A percentile compares a stretch with the other conserved stretches of the same genome.
Conservation (phyloP, 2,329 filamentous ascomycete species). For the Hypoxylon sp. region DNA sequence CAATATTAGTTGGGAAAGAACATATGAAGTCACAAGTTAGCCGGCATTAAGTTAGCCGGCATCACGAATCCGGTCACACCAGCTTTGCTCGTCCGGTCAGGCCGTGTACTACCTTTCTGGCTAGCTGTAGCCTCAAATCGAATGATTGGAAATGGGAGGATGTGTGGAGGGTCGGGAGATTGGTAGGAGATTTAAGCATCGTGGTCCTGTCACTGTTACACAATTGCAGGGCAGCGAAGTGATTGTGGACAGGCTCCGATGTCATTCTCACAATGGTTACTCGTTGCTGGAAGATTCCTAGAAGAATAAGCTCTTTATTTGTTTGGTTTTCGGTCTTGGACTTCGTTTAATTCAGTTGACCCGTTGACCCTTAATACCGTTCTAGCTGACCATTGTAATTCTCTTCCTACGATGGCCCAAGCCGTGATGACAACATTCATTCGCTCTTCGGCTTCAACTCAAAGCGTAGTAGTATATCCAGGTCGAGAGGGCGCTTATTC, state of each 20-base stretch:
- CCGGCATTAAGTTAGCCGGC: too few species aligned
- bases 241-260: background rate
- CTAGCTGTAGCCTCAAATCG: background rate
- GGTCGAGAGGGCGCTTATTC: background rate
- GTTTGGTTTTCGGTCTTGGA: too few species aligned
- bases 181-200: background rate
- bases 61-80: background rate
- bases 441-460: background rate
- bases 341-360: too few species aligned
- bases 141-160: background rate
- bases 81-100: background rate
- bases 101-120: background rate
- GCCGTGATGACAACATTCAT: background rate
- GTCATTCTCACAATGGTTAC: background rate
- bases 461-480: background rate
- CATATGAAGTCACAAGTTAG: background rate
- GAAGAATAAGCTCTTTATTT: too few species aligned
- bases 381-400: background rate
- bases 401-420: background rate
- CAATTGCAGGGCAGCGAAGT: background rate
- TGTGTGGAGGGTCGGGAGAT: background rate
- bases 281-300: background rate
- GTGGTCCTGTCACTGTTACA: background rate
- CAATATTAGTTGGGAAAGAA: background rate
- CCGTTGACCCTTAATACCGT: too few species aligned